Percentiles rank a stretch among this genome's conserved stretches.
These are phyloP conservation scores for Silene vulgaris DNA, from an alignment of 179 eudicot genomes.

Conservation along the genomic window DNA sequence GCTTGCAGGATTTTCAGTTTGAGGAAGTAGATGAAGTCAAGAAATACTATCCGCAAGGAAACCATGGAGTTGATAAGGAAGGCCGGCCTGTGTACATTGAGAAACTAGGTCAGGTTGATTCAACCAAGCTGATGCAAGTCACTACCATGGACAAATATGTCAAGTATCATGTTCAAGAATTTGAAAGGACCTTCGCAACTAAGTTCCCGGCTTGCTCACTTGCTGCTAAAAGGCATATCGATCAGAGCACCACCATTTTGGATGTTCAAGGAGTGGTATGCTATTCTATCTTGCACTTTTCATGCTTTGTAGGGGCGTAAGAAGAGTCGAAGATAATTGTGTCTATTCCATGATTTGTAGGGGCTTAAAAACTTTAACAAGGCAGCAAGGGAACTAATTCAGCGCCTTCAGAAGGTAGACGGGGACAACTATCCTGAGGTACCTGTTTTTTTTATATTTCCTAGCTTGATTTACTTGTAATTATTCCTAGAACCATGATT, in stretches of 20 bases:
- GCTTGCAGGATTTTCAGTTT: conserved; percentile 59
- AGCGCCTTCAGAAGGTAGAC: conserved; percentile 72
- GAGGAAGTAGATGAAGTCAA: conserved; percentile 60
- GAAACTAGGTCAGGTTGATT: conserved; percentile 61
- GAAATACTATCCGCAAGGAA: conserved; percentile 69
- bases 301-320: no score
- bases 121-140: conserved; percentile 67
- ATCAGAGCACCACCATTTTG: conserved; percentile 81
- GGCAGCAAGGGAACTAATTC: conserved; percentile 75
- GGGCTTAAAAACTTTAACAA: conserved; percentile 81
- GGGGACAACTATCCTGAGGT: conserved; percentile 92
- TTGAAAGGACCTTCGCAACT: conserved; percentile 52
- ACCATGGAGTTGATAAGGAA: conserved; percentile 79
- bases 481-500: not conserved
- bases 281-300: not conserved
- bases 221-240: conserved; percentile 72
- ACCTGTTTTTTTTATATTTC: not conserved
- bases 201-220: conserved; percentile 81
- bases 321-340: not conserved
- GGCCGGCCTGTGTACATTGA: conserved; percentile 76
- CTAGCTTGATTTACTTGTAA: not conserved
- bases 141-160: conserved; percentile 65
- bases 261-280: conserved; percentile 97
- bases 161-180: conserved; percentile 69
- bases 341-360: conserved; percentile 29